These are phyloP conservation scores for Debaryomyces prosopidis DNA, from an alignment of 805 yeast species.

Conservation along the genomic window DNA sequence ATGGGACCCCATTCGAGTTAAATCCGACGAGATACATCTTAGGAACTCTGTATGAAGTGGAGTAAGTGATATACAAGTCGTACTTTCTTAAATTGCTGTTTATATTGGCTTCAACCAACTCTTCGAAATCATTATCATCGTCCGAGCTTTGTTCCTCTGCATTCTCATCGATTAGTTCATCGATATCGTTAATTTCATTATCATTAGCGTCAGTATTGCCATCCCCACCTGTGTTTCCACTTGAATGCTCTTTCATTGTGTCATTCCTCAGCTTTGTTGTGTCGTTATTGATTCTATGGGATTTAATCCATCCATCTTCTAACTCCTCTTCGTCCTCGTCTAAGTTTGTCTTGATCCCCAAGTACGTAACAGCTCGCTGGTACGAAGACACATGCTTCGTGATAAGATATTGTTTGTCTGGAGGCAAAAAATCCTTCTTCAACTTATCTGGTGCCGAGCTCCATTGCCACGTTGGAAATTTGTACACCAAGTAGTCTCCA, in stretches of 20 bases:
- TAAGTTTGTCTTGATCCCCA: conserved; percentile 42
- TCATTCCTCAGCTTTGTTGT: not conserved
- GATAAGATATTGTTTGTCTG: conserved; percentile 82
- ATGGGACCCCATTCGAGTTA: conserved; percentile 78
- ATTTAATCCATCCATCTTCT: conserved; percentile 63
- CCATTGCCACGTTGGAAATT: conserved; percentile 99
- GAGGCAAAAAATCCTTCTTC: conserved; percentile 72
- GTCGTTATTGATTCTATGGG: conserved; percentile 9
- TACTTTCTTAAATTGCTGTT: conserved; percentile 61
- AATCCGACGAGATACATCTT: conserved; percentile 90
- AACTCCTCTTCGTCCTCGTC: conserved; percentile 37
- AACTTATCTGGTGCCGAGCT: conserved; percentile 32
- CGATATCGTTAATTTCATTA: conserved; percentile 42
- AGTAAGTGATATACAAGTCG: conserved; percentile 87
- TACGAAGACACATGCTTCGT: conserved; percentile 88
- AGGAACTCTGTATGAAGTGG: conserved; percentile 95
- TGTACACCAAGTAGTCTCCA: conserved; percentile 87
- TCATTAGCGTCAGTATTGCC: conserved; percentile 34
- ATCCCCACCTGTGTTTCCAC: conserved; percentile 10
- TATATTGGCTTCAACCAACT: conserved; percentile 25
- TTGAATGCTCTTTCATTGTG: not conserved
- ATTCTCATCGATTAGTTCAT: conserved; percentile 46
- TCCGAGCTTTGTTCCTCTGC: conserved; percentile 37
- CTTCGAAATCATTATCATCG: conserved; percentile 34
- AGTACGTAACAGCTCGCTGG: conserved; percentile 62